These are phyloP conservation scores for Fusarium subglutinans DNA, from an alignment of 2,329 filamentous ascomycete genomes.

Conservation along the genomic window DNA sequence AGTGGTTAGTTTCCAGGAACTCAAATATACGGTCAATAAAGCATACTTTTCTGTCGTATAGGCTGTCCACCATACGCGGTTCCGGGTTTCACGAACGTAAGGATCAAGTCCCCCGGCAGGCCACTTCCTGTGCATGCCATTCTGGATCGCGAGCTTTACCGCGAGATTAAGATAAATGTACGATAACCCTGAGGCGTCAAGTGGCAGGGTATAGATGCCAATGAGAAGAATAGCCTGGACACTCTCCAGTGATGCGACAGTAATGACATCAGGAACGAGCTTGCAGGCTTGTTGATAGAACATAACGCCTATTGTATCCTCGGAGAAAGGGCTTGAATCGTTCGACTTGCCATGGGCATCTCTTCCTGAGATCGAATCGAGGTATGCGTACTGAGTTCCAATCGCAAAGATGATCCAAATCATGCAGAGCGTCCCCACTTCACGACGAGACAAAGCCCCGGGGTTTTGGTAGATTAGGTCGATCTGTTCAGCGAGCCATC, in stretches of 20 bases:
- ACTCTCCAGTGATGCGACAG: conserved; percentile 64
- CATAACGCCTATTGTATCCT: conserved; percentile 63
- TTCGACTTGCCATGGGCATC: conserved; percentile 31
- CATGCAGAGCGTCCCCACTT: conserved; percentile 55
- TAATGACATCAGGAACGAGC: conserved; percentile 65
- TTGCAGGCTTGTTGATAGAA: conserved; percentile 66
- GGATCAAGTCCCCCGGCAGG: conserved; percentile 57
- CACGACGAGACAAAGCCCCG: conserved; percentile 49
- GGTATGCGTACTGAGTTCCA: conserved; percentile 61
- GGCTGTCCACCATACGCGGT: conserved; percentile 66
- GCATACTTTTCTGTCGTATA: conserved; percentile 65
- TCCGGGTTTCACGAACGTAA: conserved; percentile 60
- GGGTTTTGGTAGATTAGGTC: conserved; percentile 54
- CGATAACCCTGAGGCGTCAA: conserved; percentile 64
- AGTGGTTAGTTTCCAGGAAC: conserved; percentile 19
- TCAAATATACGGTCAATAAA: neutral
- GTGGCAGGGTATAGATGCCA: conserved; percentile 63
- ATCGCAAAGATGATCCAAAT: conserved; percentile 60
- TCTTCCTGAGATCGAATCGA: conserved; percentile 48
- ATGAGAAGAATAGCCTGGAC: conserved; percentile 67
- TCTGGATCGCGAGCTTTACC: conserved; percentile 66
- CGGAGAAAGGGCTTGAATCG: conserved; percentile 49
- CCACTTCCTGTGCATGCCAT: conserved; percentile 66
- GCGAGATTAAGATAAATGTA: conserved; percentile 67
- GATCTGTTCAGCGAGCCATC: conserved; percentile 54